Conservation (phyloP, 2,329 filamentous ascomycete genomes). For the Penicillium vulpinum region DNA sequence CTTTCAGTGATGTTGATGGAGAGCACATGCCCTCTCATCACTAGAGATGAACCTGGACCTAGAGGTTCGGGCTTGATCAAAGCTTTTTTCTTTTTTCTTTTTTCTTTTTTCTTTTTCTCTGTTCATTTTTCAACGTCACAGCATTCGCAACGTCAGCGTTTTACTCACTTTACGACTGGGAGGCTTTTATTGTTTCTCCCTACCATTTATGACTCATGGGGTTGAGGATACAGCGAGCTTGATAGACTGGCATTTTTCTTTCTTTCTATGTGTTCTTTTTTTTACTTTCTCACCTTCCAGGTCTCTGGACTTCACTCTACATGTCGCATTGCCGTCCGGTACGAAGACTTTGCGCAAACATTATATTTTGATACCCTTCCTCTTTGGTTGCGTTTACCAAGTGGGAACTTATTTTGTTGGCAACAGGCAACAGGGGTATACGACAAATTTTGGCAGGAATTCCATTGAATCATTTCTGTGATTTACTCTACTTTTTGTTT, state of each 20-base stretch:
- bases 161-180: slow-evolving; percentile 23
- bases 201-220: slow-evolving; percentile 22
- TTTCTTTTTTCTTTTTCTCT: slow-evolving; percentile 1
- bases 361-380: slow-evolving; percentile 36
- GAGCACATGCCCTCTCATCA: slow-evolving; percentile 32
- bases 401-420: slow-evolving; percentile 10
- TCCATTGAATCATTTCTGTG: background rate
- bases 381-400: slow-evolving; percentile 20
- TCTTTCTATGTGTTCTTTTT: background rate
- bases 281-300: slow-evolving; percentile 7
- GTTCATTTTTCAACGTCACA: slow-evolving; percentile 12
- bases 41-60: slow-evolving; percentile 8
- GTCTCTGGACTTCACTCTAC: background rate
- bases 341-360: slow-evolving; percentile 20
- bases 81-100: slow-evolving; percentile 15
- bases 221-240: slow-evolving; percentile 14
- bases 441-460: slow-evolving; percentile 6
- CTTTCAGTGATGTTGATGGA: slow-evolving; percentile 37
- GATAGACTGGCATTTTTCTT: slow-evolving; percentile 26
- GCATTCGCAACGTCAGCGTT: slow-evolving; percentile 23
- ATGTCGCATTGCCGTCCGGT: slow-evolving; percentile 15
- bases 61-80: background rate
- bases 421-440: slow-evolving; percentile 7
- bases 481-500: background rate
- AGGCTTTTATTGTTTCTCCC: slow-evolving; percentile 1